Evolutionary conservation across 768 basidiomycete species (phyloP), one percentile per base, ranked within the genome.

Genomic region (Rhizopogon sp.): DNA sequence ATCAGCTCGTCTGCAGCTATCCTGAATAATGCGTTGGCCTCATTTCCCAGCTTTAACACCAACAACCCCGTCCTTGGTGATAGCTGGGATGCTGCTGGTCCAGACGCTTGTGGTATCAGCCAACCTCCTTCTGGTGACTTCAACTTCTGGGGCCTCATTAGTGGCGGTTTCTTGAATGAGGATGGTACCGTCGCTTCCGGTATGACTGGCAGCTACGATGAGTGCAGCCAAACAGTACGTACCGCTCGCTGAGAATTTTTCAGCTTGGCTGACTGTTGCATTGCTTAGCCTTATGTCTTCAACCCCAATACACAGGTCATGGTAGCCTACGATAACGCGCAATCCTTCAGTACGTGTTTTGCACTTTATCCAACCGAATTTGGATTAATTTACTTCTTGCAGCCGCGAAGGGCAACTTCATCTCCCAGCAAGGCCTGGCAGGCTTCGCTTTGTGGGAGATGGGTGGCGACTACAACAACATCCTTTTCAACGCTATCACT

Each of bases 191-290:
- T 77, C 14, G 78, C 79, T 8, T 55, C 64, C 1, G 81, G 80
- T 3, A 82, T 87, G 62, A 62, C 65, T 8, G 79, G 81, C 63
- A 59, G 71, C 13, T 88, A 74, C 59, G 86, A 90, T 56, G 63
- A 76, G 6, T 91, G 89, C 73, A 87, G 81, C 58, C 80, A 88
- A 71, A 92, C 90, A 53, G 89, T 90, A 58, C 33, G 82, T 72
- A 35, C 3, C 3, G 7, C 37, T 6, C 8, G 16, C 45, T 5
- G 25, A 55, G 22, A 0, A 41, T 5, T 2, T 6, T 37, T 10
- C 53, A 2, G 39, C 41, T 5, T 39, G 14, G 52, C 46, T 62
- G 28, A 68, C 8, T 0, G 20, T 49, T 43, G 7, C 13, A 5
- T 22, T 42, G 10, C 14, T 31, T 63, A 91, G 89, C 84, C 88